Evolutionary conservation across 495 filamentous ascomycete genomes (phyloP).

Genomic region (Hypomontagnella submonticulosa): DNA sequence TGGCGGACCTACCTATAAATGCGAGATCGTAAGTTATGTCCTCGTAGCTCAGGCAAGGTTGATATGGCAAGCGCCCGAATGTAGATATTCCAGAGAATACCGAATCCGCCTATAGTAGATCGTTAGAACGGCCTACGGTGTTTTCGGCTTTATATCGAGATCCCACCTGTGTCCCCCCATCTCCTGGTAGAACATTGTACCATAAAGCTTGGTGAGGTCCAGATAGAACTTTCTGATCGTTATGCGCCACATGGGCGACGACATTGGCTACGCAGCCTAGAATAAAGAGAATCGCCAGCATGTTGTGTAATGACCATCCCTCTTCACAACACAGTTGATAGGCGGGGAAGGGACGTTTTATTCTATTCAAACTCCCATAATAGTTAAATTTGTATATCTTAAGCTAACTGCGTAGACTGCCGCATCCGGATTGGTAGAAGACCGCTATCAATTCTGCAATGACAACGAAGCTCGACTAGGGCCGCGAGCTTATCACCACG

Average conservation of each 20-base stretch:
- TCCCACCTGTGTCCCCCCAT: slow-evolving; percentile 66
- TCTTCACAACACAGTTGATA: background rate
- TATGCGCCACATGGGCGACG: slow-evolving; percentile 51
- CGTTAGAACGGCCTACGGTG: slow-evolving; percentile 8
- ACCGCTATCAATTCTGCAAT: slow-evolving; percentile 36
- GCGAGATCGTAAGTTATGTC: slow-evolving; percentile 80
- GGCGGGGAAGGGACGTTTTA: background rate
- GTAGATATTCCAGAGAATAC: slow-evolving; percentile 86
- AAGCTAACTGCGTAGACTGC: slow-evolving; percentile 17
- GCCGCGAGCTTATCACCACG: slow-evolving; percentile 32
- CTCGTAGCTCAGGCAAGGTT: slow-evolving; percentile 75
- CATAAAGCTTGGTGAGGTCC: slow-evolving; percentile 53
- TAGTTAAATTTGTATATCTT: slow-evolving; percentile 18
- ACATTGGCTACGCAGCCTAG: slow-evolving; percentile 42
- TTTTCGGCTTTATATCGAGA: background rate
- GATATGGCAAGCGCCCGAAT: slow-evolving; percentile 82
- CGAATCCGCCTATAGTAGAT: slow-evolving; percentile 56
- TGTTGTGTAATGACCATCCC: slow-evolving; percentile 22
- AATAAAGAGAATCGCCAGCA: slow-evolving; percentile 41
- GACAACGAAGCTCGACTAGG: slow-evolving; percentile 33
- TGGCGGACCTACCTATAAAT: slow-evolving; percentile 80
- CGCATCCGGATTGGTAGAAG: slow-evolving; percentile 30
- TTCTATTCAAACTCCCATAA: slow-evolving; percentile 6
- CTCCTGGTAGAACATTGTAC: slow-evolving; percentile 67
- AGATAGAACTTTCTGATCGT: slow-evolving; percentile 53